Evolutionary conservation across 345 rosid species (phyloP).

Genomic region (Reutealis trisperma): DNA sequence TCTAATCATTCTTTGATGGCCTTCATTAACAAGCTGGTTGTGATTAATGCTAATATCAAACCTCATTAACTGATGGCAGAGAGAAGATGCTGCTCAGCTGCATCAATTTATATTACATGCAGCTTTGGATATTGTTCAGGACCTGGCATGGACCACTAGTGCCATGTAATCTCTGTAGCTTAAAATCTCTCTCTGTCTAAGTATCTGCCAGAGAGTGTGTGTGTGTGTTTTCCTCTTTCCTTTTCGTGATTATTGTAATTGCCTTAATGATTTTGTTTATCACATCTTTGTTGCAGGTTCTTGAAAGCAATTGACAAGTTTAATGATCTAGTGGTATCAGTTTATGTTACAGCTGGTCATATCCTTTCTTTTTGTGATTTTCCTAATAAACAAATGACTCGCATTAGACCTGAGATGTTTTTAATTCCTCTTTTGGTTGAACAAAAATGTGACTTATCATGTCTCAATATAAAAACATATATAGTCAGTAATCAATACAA

Average conservation of each 20-base stretch:
- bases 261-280: not conserved
- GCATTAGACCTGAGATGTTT: not conserved
- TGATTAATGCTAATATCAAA: not conserved
- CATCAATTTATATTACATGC: conserved; percentile 95
- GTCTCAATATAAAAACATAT: not conserved
- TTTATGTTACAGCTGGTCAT: conserved; percentile 95
- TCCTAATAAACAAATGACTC: not conserved
- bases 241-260: not conserved
- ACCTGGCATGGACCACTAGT: conserved; percentile 94
- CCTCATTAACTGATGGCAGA: conserved; percentile 43
- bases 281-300: conserved; percentile 50
- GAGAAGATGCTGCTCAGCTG: conserved; percentile 98
- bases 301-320: conserved; percentile 89
- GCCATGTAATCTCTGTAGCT: conserved; percentile 64
- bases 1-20: not conserved
- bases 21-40: conserved; percentile 1
- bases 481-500: not conserved
- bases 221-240: not conserved
- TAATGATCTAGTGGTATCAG: conserved; percentile 90
- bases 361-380: conserved; percentile 59
- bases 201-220: not conserved
- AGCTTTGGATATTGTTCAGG: conserved; percentile 94
- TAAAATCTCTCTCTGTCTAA: not conserved
- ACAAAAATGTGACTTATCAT: not conserved
- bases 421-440: not conserved